Evolutionary conservation across 495 filamentous ascomycete genomes (phyloP), one percentile per base, ranked within the genome.

Genomic region (Trichoderma reesei): DNA sequence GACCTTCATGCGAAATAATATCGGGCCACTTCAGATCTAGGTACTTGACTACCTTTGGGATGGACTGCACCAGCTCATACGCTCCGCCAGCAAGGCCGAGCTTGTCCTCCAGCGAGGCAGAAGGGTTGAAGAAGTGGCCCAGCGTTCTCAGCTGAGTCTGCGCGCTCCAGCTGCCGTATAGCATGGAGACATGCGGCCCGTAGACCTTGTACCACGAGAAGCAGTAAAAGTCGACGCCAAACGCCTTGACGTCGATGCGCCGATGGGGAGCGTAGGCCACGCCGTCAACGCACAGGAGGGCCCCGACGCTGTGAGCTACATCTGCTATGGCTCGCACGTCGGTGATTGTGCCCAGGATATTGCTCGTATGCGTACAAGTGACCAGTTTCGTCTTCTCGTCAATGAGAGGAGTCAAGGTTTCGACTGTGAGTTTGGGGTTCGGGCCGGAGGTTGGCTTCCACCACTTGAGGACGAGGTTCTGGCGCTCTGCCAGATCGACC

Each of bases 171-270:
- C 79, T 78, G 46, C 82, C 86, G 70, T 89, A 91, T 5, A 91
- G 79, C 66, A 85, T 77, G 1, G 88, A 78, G 18, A 90, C 75
- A 66, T 90, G 89, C 3, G 88, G 88, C 0, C 87, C 88, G 71
- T 85, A 90, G 31, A 88, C 85, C 72, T 91, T 90, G 73, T 90
- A 90, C 83, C 89, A 91, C 3, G 80, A 84, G 67, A 90, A 86
- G n/a, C 82, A 77, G 69, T 91, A 91, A 69, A 90, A 83, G 68
- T 91, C 88, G 0, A 88, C 87, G 0, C 80, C 87, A 5, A 90
- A 75, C 1, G 69, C 83, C 62, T 76, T 75, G 16, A 91, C 85
- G 70, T 92, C 86, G 36, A 91, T 74, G 37, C 72, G 74, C 37
- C 88, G 75, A 67, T 92, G 89, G 3, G 89, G 88, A 14, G 88